Conservation (phyloP, 176 grass and related monocot species). For the Thalia dealbata region DNA sequence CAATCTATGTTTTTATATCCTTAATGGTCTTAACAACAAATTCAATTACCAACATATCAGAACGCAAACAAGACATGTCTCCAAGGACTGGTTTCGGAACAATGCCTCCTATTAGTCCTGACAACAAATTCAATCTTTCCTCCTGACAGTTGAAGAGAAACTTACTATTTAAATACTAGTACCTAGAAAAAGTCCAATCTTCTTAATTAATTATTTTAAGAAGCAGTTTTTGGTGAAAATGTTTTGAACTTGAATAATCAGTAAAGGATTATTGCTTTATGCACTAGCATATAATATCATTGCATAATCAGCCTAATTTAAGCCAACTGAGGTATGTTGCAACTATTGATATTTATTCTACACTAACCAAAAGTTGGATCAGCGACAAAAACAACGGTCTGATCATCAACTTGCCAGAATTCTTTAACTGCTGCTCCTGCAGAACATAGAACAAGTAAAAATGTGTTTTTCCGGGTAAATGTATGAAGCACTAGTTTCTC, state of each 20-base stretch:
- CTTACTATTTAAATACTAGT: not conserved
- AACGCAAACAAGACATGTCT: not conserved
- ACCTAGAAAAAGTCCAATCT: not conserved
- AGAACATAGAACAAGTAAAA: constrained; percentile 4
- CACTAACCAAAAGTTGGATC: constrained; percentile 83
- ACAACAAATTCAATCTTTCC: not conserved
- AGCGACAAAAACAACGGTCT: constrained; percentile 74
- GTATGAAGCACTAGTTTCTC: not conserved
- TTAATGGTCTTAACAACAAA: too few relatives aligned
- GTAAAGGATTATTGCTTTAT: not conserved
- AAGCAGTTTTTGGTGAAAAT: not conserved
- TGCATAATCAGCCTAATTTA: not conserved
- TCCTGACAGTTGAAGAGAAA: not conserved
- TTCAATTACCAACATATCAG: not conserved
- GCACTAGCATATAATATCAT: not conserved
- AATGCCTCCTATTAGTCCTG: not conserved
- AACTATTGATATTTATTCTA: not conserved
- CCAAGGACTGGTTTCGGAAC: not conserved
- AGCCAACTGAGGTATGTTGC: not conserved
- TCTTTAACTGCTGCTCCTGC: constrained; percentile 89
- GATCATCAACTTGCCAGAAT: constrained; percentile 92
- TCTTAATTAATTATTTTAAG: not conserved
- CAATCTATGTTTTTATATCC: too few relatives aligned
- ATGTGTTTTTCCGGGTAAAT: not conserved
- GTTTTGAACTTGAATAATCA: not conserved